Evolutionary conservation across 208 protist species (phyloP), one percentile per base, ranked within the genome.

Genomic region (Leishmania tarentolae): DNA sequence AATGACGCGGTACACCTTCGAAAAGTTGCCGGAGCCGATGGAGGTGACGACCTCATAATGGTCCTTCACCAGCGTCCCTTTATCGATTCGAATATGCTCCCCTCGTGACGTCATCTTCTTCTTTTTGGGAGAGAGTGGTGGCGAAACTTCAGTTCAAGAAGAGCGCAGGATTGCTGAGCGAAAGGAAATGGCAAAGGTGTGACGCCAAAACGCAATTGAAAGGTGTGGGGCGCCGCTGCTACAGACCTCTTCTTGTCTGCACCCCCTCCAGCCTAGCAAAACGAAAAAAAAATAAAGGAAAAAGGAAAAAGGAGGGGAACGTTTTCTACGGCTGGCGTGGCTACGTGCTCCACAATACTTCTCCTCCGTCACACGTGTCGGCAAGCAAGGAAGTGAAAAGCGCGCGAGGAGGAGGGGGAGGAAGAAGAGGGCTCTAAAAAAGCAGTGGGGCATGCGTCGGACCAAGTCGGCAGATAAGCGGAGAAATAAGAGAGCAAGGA

Each of bases 1-100:
- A 24, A 87, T 76, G 42, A 88, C 92, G 37, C 86, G 86, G 75
- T 96, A 98, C 44, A 98, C 93, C 52, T 91, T 95, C 24, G 92
- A 94, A 66, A 98, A 98, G 82, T 97, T 94, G 44, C 95, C 95
- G 11, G 84, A 90, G 31, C 95, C 95, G 13, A 95, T 82, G 68
- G 95, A 85, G 15, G 86, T 53, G 46, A 95, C 42, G 15, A 98
- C 87, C 63, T 90, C 80, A 79, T 95, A 98, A 40, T 89, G 85
- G 35, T 82, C 66, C 72, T 87, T 81, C 52, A 98, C 87, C 0
- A 97, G 24, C 35, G 92, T 75, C 17, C 91, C 91, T 19, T 85
- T 83, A n/a, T 77, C 80, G 19, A 96, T 75, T n/a, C 78, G 75
- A 72, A 95, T 75, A 63, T 96, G 87, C 52, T 92, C 84, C 4